Base-by-base conservation (phyloP, 2,329 filamentous ascomycete species). In the Ceratocystis eucalypticola region DNA sequence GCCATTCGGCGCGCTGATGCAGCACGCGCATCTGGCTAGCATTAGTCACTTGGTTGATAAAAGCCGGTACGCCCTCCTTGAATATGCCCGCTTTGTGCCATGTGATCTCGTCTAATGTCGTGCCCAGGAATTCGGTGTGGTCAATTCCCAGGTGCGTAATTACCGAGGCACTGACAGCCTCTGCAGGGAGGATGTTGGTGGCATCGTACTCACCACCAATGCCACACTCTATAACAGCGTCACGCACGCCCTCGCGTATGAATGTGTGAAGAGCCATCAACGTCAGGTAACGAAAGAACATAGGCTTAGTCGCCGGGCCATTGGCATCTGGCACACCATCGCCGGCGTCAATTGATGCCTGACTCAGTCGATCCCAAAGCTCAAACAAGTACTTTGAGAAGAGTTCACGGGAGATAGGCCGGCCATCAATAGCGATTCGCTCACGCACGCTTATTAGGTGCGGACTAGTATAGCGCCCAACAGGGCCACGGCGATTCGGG, bases 31-130 rank as follows among this genome's bases (percentile, higher is more conserved):
- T 74, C 1, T 64, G 66, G 57, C 72, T 72, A 61, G 73, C 70
- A 8, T 72, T 71, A 0, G 72, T 70, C 22, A 73, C 62, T 3
- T 66, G 71, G 44, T 74, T 71, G 6, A 76, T 73, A 7, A 78
- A 78, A 0, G 73, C 77, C 48, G 68, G 71, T 0, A 76, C 81
- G 0, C 82, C 84, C 0, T 75, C 64, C 74, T 95, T 96, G 74
- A 95, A 87, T 57, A 96, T 89, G 0, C 92, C 92, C 5, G 87
- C 87, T 75, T 96, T 96, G 74, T 96, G 89, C 92, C 91, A 96
- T 2, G 91, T 76, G 70, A 96, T 96, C 72, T 90, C 80, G 66
- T 88, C 86, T 63, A 93, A 82, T 0, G 90, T 92, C 46, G 82
- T 80, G 10, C 92, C 92, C 45, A 96, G 79, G 80, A 96, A 85